Conservation (phyloP, 306 rosid species). For the Rosa chinensis region DNA sequence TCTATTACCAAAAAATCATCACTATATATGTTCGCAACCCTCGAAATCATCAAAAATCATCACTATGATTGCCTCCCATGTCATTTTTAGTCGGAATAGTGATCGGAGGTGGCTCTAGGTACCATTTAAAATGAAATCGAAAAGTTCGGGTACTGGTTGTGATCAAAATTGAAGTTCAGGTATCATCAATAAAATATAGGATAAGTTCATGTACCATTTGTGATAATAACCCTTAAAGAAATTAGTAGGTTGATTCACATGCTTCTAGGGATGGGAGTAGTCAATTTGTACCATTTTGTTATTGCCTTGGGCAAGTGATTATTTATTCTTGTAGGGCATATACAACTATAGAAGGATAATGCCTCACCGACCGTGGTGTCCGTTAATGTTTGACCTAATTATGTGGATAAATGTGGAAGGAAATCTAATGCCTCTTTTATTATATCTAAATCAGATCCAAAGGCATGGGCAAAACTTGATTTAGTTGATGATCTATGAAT, state of each 20-base stretch:
- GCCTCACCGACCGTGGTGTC: conserved; percentile 6
- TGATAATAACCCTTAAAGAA: too few relatives aligned
- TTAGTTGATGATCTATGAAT: not conserved
- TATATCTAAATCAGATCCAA: not conserved
- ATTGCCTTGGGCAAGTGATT: not conserved
- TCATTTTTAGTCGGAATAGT: too few relatives aligned
- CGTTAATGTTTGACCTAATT: not conserved
- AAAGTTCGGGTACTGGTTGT: too few relatives aligned
- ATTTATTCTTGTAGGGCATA: conserved; percentile 1
- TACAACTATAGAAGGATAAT: not conserved
- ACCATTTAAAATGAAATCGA: too few relatives aligned
- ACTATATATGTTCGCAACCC: too few relatives aligned
- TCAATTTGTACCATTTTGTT: not conserved
- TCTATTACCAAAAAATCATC: too few relatives aligned
- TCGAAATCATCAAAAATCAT: too few relatives aligned
- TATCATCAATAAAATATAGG: too few relatives aligned
- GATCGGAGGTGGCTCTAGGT: too few relatives aligned
- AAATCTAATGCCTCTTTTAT: not conserved
- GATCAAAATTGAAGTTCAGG: too few relatives aligned
- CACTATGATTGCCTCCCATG: too few relatives aligned
- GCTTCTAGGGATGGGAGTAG: conserved; percentile 4
- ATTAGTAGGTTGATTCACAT: not conserved
- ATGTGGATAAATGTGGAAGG: not conserved
- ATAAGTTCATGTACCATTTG: too few relatives aligned
- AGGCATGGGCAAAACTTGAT: not conserved